Conservation (phyloP, 2,329 filamentous ascomycete species). For the Nemania sp. region DNA sequence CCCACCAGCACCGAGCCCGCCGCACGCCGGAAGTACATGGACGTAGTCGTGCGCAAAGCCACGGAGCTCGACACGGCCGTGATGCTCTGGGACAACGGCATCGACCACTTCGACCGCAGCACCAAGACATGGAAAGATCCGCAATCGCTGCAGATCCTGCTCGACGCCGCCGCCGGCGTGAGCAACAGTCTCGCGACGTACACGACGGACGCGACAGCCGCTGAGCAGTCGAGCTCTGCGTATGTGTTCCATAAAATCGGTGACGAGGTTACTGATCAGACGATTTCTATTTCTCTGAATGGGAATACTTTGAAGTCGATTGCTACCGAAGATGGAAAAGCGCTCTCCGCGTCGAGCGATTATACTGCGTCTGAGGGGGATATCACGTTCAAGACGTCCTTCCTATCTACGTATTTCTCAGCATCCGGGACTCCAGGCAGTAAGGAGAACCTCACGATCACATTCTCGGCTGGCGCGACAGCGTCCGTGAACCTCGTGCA, state of each 20-base stretch:
- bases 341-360: constrained; percentile 45
- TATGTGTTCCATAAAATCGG: constrained; percentile 58
- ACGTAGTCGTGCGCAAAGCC: constrained; percentile 54
- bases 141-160: constrained; percentile 51
- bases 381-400: constrained; percentile 52
- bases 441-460: constrained; percentile 54
- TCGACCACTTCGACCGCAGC: constrained; percentile 56
- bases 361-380: constrained; percentile 50
- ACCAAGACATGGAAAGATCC: constrained; percentile 55
- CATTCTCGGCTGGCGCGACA: constrained; percentile 55
- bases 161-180: constrained; percentile 47
- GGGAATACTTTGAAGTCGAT: constrained; percentile 54
- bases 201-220: constrained; percentile 51
- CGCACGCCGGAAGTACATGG: constrained; percentile 61
- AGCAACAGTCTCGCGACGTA: constrained; percentile 56
- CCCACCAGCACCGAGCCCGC: constrained; percentile 55
- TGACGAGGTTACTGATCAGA: constrained; percentile 45
- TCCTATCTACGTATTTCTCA: constrained; percentile 50
- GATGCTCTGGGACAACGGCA: constrained; percentile 63
- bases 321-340: constrained; percentile 39
- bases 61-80: constrained; percentile 53
- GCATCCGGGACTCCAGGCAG: constrained; percentile 47
- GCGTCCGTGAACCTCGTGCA: constrained; percentile 54
- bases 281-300: constrained; percentile 55
- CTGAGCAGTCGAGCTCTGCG: constrained; percentile 53